These are phyloP conservation scores for Parathielavia hyrcaniae DNA, from an alignment of 495 filamentous ascomycete genomes.

Conservation along the genomic window DNA sequence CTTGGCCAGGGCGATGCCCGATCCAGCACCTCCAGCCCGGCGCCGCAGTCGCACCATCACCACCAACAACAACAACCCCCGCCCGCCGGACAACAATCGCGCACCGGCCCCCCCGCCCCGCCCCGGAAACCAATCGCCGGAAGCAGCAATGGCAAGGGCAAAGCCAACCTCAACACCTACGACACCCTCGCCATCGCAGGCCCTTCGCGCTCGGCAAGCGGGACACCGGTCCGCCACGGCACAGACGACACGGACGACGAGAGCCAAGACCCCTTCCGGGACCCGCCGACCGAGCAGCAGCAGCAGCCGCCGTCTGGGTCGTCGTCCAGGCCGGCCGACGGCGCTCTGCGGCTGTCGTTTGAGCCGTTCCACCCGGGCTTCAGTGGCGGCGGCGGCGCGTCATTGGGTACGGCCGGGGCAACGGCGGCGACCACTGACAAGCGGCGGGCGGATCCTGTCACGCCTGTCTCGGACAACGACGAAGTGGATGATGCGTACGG, in stretches of 20 bases:
- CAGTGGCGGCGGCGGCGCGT: constrained; percentile 12
- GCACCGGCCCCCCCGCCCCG: neutral
- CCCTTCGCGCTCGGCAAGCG: constrained; percentile 35
- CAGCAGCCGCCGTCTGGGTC: neutral
- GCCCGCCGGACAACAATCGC: neutral
- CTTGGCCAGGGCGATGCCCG: constrained; percentile 26
- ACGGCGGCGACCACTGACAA: neutral
- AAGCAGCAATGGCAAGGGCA: constrained; percentile 40
- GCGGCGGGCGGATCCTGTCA: constrained; percentile 20
- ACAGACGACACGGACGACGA: constrained; percentile 18
- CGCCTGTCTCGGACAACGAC: constrained; percentile 24
- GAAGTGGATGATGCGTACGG: constrained; percentile 24
- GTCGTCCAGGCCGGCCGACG: constrained; percentile 3
- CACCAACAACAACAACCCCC: neutral
- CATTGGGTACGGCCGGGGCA: neutral
- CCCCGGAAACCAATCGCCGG: neutral
- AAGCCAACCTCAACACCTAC: constrained; percentile 29
- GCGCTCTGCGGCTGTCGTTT: constrained; percentile 29
- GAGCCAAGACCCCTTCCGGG: constrained; percentile 44
- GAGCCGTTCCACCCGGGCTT: constrained; percentile 53
- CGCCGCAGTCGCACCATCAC: neutral
- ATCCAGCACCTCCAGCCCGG: constrained; percentile 21
- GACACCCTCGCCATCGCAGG: constrained; percentile 23
- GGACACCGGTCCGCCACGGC: constrained; percentile 25
- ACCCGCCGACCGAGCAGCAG: constrained; percentile 34